Conservation (phyloP, 306 rosid species). For the Ormosia emarginata region DNA sequence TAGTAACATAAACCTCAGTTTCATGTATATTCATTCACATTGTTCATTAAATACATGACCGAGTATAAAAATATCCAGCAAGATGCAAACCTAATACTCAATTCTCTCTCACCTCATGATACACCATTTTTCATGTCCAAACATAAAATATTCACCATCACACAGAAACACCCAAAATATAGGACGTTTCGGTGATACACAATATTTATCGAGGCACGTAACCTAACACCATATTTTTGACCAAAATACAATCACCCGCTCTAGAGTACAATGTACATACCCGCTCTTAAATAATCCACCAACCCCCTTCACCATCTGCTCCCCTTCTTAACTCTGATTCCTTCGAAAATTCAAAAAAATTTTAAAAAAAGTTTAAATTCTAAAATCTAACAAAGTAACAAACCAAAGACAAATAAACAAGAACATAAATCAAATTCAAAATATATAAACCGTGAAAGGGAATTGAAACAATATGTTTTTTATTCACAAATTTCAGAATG, state of each 20-base stretch:
- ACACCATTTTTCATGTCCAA: no score
- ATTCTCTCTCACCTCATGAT: no score
- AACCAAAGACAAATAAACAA: not conserved
- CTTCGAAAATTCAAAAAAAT: not conserved
- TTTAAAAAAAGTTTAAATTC: no score
- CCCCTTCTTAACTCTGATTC: not conserved
- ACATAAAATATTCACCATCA: no score
- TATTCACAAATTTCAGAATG: not conserved
- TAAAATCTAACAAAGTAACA: not conserved
- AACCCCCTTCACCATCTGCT: not conserved
- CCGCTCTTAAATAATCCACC: not conserved
- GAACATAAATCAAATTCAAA: not conserved
- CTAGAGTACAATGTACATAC: not conserved
- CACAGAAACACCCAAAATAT: no score
- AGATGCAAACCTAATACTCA: no score
- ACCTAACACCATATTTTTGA: conserved; percentile 4
- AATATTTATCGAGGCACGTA: conserved; percentile 9
- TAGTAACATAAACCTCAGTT: no score
- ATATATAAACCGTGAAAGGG: not conserved
- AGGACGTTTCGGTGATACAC: no score
- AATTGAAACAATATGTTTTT: not conserved
- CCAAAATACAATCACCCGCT: not conserved
- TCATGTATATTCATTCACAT: no score
- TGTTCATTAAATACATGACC: no score
- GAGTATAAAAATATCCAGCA: no score